These are phyloP conservation scores for Microascus cirrosus DNA, from an alignment of 2,329 filamentous ascomycete genomes.

Conservation along the genomic window DNA sequence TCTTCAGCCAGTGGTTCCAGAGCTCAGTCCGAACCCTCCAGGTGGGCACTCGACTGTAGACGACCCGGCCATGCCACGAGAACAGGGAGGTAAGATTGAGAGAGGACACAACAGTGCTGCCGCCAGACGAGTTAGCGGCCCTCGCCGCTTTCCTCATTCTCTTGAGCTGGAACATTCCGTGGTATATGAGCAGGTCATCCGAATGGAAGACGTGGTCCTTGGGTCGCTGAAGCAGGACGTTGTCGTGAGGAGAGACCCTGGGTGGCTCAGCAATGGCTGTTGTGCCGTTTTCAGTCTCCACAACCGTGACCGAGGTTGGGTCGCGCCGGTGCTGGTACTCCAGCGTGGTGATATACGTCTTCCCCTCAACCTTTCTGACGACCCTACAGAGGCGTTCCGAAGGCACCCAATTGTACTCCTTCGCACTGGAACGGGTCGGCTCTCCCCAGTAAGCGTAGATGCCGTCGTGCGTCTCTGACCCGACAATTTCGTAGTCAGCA, in stretches of 20 bases:
- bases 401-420: conserved; percentile 19
- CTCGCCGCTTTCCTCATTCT: conserved; percentile 13
- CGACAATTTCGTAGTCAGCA: conserved; percentile 15
- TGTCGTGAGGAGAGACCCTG: conserved; percentile 16
- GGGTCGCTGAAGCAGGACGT: conserved; percentile 15
- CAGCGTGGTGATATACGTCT: conserved; percentile 17
- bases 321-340: conserved; percentile 24
- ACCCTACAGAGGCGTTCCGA: conserved; percentile 22
- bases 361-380: conserved; percentile 14
- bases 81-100: conserved; percentile 10
- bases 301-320: conserved; percentile 19
- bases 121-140: background rate
- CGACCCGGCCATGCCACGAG: conserved; percentile 14
- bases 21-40: conserved; percentile 34
- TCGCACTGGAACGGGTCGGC: conserved; percentile 7
- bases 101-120: background rate
- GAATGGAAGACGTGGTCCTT: conserved; percentile 18
- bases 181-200: conserved; percentile 23
- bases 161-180: conserved; percentile 15
- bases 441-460: conserved; percentile 24
- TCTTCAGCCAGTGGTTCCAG: conserved; percentile 37
- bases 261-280: conserved; percentile 14
- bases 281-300: conserved; percentile 12
- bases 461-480: conserved; percentile 11
- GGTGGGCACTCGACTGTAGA: conserved; percentile 26